Base-by-base conservation (phyloP, 2,329 filamentous ascomycete genomes). In the Pseudonectria foliicola region DNA sequence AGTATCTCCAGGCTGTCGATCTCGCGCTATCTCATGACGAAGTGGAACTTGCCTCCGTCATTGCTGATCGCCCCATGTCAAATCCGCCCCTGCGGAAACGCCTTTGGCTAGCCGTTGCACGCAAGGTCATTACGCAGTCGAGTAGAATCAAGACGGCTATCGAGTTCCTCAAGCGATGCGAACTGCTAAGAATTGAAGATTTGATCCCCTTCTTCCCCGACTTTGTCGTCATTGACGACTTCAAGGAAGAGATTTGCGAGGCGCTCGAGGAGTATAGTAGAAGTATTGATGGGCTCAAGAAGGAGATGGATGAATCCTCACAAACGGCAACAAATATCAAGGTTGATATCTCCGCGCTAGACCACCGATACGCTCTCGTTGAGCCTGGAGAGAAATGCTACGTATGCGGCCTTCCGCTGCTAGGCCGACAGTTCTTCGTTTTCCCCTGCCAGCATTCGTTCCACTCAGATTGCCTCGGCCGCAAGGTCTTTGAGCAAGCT, bases 361-460 rank as follows among this genome's bases (percentile, higher is more conserved):
- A 94, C 55, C 78, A 83, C 42, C 79, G 92, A 4, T 98, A 96
- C 55, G 92, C 90, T 1, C 94, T 98, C 43, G 92, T 98, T 6
- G 89, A 95, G 57, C 90, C 92, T 0, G 92, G 92, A 0, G 92
- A 98, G 67, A 82, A 86, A 56, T 98, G 92, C 61, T 93, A 90
- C 64, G 77, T 83, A 3, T 98, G 92, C 55, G 77, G 80, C 0
- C 63, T 96, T 37, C 92, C 92, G 8, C 65, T 98, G 35, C 71
- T 98, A 12, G 89, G 85, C 54, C 68, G 89, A 35, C 89, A 95
- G 52, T 98, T 98, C 63, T 98, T 96, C 50, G 92, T 98, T 13
- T 98, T 98, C 48, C 92, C 92, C 0, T 98, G 92, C 60, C 92
- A 98, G 66, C 92, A 98, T 62, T 85, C 89, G 4, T 98, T 98